Evolutionary conservation across 441 rosid genomes (phyloP), one percentile per base, ranked within the genome.

Genomic region (Adansonia rubrostipa): DNA sequence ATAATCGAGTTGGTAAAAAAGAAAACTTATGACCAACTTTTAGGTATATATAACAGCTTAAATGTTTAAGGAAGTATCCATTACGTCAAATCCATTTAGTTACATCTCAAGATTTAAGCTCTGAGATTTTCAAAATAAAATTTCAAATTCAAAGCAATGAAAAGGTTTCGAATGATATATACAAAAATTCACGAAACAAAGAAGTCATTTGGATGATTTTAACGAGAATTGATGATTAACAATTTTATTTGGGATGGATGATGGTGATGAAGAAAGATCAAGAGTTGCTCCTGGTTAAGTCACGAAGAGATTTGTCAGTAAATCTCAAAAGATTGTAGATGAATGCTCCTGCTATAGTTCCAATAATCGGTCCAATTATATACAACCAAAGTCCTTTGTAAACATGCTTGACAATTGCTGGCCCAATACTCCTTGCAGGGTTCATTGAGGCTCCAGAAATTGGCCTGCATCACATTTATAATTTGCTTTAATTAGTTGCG

Each of bases 401-500:
- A 1, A 56, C 80, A 76, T 86, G 87, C 86, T 81, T 86, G 45
- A 89, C 88, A 1, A 93, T 71, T 1, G 96, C 97, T 44, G 98
- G 97, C 5, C 98, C 98, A 3, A 91, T 20, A 78, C 94, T 93
- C 84, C 98, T 91, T 0, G 88, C 94, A 0, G 98, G 98, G 79
- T 94, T 94, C 98, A 92, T 92, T 0, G 97, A 94, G 13, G 92
- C 98, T 79, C 98, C 96, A 6, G 98, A 93, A 5, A 93, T 66
- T 0, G 87, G 97, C 75, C 97, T 92, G 87, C 80, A 73, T 61
- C 5, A 7, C 13, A 19, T 5, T 42, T 24, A 1, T 1, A 22
- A 58, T 64, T 9, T 33, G 28, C 20, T 17, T 19, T 36, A 51
- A 51, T 51, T 42, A 42, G 5, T 5, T 42, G 8, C 45, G 5